Conservation (phyloP, 1,284 basidiomycete species). For the Pholiota adiposa region DNA sequence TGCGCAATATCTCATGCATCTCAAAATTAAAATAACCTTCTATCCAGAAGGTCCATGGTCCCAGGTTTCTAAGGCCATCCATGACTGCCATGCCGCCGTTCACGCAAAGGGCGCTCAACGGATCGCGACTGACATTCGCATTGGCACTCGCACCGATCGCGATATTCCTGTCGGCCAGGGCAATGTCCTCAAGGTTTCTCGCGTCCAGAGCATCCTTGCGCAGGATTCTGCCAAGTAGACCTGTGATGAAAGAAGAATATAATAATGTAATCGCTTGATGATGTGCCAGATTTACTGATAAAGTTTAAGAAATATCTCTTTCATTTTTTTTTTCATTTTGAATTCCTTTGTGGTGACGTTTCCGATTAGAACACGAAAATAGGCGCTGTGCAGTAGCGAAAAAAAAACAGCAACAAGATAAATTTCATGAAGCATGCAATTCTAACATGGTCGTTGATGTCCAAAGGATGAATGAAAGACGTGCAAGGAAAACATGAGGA, state of each 20-base stretch:
- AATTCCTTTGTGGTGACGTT: no score
- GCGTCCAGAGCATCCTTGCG: slow-evolving; percentile 78
- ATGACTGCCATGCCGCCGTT: slow-evolving; percentile 88
- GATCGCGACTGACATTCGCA: slow-evolving; percentile 88
- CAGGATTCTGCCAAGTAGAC: slow-evolving; percentile 32
- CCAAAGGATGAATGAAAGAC: no score
- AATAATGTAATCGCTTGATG: no score
- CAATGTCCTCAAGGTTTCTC: slow-evolving; percentile 77
- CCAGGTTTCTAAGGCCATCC: slow-evolving; percentile 78
- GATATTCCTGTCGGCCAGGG: slow-evolving; percentile 66
- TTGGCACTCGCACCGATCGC: slow-evolving; percentile 86
- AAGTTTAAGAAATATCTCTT: no score
- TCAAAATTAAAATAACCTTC: slow-evolving; percentile 1
- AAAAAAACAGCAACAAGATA: no score
- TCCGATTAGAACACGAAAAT: no score
- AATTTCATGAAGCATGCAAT: background rate
- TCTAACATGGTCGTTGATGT: background rate
- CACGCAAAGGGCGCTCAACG: slow-evolving; percentile 77
- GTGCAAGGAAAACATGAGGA: background rate
- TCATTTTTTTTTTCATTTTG: no score
- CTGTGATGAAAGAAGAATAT: no score
- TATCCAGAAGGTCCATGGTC: slow-evolving; percentile 82
- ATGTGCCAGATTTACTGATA: no score
- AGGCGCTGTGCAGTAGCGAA: no score
- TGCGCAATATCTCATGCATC: slow-evolving; percentile 29